phyloP scores from a whole-genome alignment of 345 rosid genomes.

The Litchi chinensis region DNA sequence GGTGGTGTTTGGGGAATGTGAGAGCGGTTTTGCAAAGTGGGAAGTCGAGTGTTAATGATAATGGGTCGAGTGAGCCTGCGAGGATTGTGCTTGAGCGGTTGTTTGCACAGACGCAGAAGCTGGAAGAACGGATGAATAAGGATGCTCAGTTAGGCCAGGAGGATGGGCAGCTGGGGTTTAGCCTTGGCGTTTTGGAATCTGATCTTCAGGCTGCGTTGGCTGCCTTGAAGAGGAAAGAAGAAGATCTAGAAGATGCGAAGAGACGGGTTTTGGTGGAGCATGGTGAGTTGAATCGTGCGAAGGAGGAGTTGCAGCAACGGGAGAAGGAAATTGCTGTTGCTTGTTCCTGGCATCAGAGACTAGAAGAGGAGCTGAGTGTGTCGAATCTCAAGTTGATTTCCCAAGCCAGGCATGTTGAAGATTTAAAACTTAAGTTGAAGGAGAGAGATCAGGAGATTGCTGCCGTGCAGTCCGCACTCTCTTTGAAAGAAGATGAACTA shows the following conservation, averaged over 20 bases:
- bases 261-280: constrained; percentile 58
- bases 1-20: constrained; percentile 24
- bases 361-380: constrained; percentile 59
- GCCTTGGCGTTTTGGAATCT: constrained; percentile 60
- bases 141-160: constrained; percentile 37
- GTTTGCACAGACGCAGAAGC: constrained; percentile 62
- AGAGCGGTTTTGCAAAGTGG: constrained; percentile 45
- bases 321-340: constrained; percentile 54
- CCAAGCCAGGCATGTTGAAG: constrained; percentile 71
- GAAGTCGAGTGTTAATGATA: constrained; percentile 42
- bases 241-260: constrained; percentile 62
- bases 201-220: constrained; percentile 65
- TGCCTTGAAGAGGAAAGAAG: constrained; percentile 71
- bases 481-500: constrained; percentile 59
- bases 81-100: constrained; percentile 65
- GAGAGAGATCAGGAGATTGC: constrained; percentile 56
- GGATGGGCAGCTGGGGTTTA: constrained; percentile 33
- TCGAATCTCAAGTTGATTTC: constrained; percentile 59
- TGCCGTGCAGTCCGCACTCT: constrained; percentile 44
- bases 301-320: constrained; percentile 52
- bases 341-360: constrained; percentile 51
- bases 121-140: constrained; percentile 51
- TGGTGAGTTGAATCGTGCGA: constrained; percentile 46
- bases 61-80: constrained; percentile 55
- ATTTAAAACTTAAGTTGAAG: constrained; percentile 52